Conservation (phyloP, 73 alveolate genomes). For the Tetrahymena borealis region DNA sequence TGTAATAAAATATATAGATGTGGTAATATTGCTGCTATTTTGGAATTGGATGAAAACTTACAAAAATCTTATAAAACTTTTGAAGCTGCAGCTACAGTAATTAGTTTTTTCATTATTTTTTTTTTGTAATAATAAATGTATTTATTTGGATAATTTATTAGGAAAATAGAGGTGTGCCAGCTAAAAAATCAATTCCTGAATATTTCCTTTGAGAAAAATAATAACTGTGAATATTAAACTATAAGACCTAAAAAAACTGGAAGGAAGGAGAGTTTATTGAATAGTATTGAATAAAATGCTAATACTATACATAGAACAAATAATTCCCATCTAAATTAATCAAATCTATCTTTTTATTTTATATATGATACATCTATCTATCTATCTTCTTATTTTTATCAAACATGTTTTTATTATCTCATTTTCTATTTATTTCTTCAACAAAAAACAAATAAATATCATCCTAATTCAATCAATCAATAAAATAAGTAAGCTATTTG, state of each 20-base stretch:
- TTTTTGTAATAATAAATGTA: neutral
- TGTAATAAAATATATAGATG: constrained; percentile 39
- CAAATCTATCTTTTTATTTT: too few species aligned
- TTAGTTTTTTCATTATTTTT: neutral
- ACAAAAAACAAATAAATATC: too few species aligned
- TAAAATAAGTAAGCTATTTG: too few species aligned
- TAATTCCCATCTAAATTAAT: too few species aligned
- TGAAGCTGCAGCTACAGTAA: constrained; percentile 72
- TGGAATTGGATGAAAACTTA: constrained; percentile 79
- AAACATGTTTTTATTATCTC: too few species aligned
- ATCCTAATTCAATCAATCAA: too few species aligned
- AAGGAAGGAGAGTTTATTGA: too few species aligned
- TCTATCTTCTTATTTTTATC: too few species aligned
- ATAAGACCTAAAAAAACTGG: neutral
- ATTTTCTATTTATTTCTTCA: too few species aligned
- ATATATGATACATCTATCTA: too few species aligned
- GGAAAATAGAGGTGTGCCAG: constrained; percentile 96
- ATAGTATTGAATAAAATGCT: too few species aligned
- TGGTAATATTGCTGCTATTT: constrained; percentile 75
- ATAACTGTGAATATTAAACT: neutral
- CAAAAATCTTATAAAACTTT: constrained; percentile 61
- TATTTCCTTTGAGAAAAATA: constrained; percentile 83
- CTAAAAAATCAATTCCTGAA: constrained; percentile 97
- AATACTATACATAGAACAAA: too few species aligned
- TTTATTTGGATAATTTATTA: neutral